Base-by-base conservation (phyloP, 208 protist genomes). In the Wallacemonas sp. region DNA sequence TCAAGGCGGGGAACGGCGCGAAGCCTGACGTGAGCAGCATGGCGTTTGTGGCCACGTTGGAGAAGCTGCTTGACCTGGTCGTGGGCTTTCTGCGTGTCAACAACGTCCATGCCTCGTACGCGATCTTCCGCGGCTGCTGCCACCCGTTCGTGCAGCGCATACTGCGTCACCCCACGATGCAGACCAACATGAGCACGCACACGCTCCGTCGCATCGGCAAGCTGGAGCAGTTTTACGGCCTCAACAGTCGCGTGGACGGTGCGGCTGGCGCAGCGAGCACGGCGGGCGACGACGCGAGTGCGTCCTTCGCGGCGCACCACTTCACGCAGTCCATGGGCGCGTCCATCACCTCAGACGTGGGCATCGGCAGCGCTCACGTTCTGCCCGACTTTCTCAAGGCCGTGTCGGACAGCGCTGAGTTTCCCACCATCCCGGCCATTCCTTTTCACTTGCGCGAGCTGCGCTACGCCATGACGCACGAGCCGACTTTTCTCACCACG, bases 91-190 rank as follows among this genome's bases (percentile, higher is more conserved):
- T 92, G 57, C 72, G 66, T 1, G 64, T 83, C 24, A 88, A 87
- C 71, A 84, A 92, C 65, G 24, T 92, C 4, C 76, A 88, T 47
- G 75, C 66, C 33, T 74, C 71, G 9, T 70, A 81, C 70, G 78
- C 68, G 32, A 32, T 86, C 55, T 74, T 79, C 63, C 55, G 67
- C 19, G 76, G 61, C 23, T 69, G 86, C 30, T 32, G 63, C 5
- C 81, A 88, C 62, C 78, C 85, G 2, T 74, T 81, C 61, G 55
- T 90, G 19, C 44, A 52, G 46, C 70, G 67, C 32, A 32, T 81
- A 17, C 29, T 75, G 3, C 52, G 36, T 0, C 72, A 80, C 47
- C 72, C 58, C 14, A 16, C 33, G 0, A 5, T 82, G 16, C 14
- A 34, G n/a, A 8, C 30, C 1, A 24, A 61, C 19, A 24, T 80